Conservation (phyloP, 2,329 filamentous ascomycete species). For the Bipolaris gigantea region DNA sequence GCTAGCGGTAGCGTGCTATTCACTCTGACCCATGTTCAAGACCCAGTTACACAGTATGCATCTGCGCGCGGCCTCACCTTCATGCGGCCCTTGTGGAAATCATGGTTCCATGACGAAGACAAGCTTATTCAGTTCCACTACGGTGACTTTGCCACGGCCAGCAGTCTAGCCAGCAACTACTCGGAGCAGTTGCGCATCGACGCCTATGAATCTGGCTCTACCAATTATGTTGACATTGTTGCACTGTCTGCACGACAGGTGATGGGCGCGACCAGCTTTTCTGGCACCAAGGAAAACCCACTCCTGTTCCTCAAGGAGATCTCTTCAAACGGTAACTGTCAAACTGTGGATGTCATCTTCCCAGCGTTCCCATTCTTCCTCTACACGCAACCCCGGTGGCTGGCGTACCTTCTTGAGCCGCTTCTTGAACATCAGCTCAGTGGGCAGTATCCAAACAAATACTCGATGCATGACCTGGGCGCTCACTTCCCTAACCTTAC, state of each 20-base stretch:
- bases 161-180: constrained; percentile 69
- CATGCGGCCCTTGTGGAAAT: constrained; percentile 80
- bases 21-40: constrained; percentile 75
- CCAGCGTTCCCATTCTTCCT: constrained; percentile 84
- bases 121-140: constrained; percentile 77
- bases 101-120: constrained; percentile 66
- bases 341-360: constrained; percentile 87
- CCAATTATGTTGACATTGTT: constrained; percentile 76
- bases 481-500: constrained; percentile 75
- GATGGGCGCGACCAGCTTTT: constrained; percentile 75
- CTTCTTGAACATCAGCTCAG: constrained; percentile 79
- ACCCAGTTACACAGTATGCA: constrained; percentile 78
- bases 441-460: constrained; percentile 81
- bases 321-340: constrained; percentile 80
- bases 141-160: constrained; percentile 68
- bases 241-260: constrained; percentile 78
- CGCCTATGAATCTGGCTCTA: constrained; percentile 72
- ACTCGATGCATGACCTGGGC: constrained; percentile 77
- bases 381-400: constrained; percentile 80
- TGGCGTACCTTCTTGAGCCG: constrained; percentile 77
- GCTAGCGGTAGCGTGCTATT: constrained; percentile 61
- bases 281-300: constrained; percentile 69
- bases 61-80: constrained; percentile 72
- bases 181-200: constrained; percentile 70
- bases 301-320: constrained; percentile 85